Conservation (phyloP, 306 rosid species). For the Begonia loranthoides region DNA sequence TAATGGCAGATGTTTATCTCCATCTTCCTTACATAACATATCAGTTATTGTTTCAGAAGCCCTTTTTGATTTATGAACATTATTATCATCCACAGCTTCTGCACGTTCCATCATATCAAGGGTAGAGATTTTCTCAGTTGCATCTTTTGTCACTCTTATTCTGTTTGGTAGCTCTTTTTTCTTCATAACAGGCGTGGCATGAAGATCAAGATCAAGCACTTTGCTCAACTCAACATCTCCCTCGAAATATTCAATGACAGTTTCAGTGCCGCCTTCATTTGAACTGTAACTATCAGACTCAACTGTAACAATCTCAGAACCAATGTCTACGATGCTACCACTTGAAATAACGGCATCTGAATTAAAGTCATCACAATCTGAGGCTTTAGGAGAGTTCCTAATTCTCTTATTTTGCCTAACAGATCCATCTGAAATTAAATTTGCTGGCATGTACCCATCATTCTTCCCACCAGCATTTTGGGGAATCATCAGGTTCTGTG, state of each 20-base stretch:
- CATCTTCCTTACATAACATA: slow-evolving; percentile 55
- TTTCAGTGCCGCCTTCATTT: too few relatives aligned
- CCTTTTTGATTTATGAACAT: slow-evolving; percentile 32
- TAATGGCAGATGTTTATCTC: slow-evolving; percentile 87
- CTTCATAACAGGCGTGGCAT: slow-evolving; percentile 47
- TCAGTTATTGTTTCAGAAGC: slow-evolving; percentile 28
- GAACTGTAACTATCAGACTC: too few relatives aligned
- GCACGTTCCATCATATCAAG: slow-evolving; percentile 34
- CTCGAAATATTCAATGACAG: slow-evolving; percentile 37
- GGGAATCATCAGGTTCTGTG: slow-evolving; percentile 23
- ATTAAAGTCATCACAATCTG: too few relatives aligned
- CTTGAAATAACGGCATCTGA: too few relatives aligned
- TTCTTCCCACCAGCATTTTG: slow-evolving; percentile 23
- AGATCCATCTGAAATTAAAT: slow-evolving; percentile 27
- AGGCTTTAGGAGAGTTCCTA: too few relatives aligned
- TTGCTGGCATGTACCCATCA: slow-evolving; percentile 19
- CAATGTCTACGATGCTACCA: too few relatives aligned
- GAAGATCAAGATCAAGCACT: slow-evolving; percentile 52
- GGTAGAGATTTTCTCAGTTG: slow-evolving; percentile 23
- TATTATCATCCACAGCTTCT: slow-evolving; percentile 22
- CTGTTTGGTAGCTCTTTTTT: slow-evolving; percentile 80
- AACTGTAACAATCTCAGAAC: too few relatives aligned
- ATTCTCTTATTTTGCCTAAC: slow-evolving; percentile 33
- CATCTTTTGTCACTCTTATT: slow-evolving; percentile 41
- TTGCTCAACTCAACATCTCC: slow-evolving; percentile 46